Percentiles rank a stretch among this genome's conserved stretches.
These are phyloP conservation scores for Dactylorhiza incarnata DNA, from an alignment of 106 monocot species.

Conservation along the genomic window DNA sequence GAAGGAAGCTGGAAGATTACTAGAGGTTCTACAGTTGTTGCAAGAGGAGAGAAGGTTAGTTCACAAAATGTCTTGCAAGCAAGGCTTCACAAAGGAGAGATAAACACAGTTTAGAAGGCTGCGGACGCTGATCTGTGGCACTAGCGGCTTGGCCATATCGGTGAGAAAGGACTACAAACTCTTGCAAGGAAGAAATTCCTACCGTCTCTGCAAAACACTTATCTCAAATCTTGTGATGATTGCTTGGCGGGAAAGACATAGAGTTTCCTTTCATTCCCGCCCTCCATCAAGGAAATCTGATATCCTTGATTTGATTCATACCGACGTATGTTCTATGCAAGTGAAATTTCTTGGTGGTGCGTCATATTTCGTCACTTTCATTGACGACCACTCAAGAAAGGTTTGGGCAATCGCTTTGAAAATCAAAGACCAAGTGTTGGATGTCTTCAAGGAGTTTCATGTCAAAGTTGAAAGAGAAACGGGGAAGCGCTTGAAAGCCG, in stretches of 20 bases:
- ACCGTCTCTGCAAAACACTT: not conserved
- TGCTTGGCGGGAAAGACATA: too few relatives aligned
- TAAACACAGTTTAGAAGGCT: not conserved
- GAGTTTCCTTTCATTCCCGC: too few relatives aligned
- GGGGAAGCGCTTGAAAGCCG: too few relatives aligned
- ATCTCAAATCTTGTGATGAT: not conserved
- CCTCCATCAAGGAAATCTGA: too few relatives aligned
- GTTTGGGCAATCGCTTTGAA: too few relatives aligned
- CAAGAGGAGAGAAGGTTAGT: not conserved
- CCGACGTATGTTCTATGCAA: not conserved
- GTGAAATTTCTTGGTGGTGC: not conserved
- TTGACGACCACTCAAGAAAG: not conserved
- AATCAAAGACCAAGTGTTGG: too few relatives aligned
- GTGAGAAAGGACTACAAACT: constrained; percentile 3
- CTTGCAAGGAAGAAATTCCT: not conserved
- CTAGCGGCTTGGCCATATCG: not conserved
- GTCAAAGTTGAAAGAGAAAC: too few relatives aligned
- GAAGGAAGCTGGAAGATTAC: not conserved
- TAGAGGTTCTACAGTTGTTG: not conserved
- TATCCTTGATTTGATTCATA: too few relatives aligned
- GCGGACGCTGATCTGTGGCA: not conserved
- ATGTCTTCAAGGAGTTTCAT: too few relatives aligned
- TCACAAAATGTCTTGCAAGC: not conserved
- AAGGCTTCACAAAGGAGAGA: not conserved
- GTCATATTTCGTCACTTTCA: constrained; percentile 2